Evolutionary conservation across 2,329 filamentous ascomycete genomes (phyloP).

Genomic region (Magnaporthiopsis poae): DNA sequence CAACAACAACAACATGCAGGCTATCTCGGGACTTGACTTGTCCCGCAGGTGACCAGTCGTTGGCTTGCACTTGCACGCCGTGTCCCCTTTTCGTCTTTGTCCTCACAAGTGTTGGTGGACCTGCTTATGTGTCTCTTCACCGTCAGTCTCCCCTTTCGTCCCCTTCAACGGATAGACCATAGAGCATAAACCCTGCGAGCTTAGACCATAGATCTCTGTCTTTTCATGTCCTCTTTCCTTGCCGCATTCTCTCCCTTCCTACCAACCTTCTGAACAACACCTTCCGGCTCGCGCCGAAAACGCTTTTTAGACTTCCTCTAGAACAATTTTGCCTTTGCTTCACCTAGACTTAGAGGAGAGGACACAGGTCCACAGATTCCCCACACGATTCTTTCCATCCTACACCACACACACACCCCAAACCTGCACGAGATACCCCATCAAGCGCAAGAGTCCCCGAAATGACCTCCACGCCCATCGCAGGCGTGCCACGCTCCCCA

Average conservation of each 20-base stretch:
- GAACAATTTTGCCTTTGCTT: not conserved
- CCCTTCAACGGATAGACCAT: not conserved
- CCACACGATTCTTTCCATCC: too few relatives aligned
- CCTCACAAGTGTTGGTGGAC: not conserved
- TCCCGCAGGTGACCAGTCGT: not conserved
- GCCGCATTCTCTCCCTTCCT: not conserved
- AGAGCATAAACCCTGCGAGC: not conserved
- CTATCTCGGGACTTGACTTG: not conserved
- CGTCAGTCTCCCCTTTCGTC: not conserved
- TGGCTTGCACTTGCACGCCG: not conserved
- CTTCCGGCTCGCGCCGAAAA: too few relatives aligned
- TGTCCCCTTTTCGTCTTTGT: not conserved
- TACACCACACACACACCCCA: too few relatives aligned
- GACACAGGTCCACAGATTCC: too few relatives aligned
- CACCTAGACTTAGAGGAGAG: not conserved
- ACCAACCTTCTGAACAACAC: not conserved
- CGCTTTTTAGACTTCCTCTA: too few relatives aligned
- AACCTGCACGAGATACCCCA: too few relatives aligned
- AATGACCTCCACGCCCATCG: not conserved
- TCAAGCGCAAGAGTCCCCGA: too few relatives aligned
- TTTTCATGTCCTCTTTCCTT: not conserved
- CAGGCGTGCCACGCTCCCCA: conserved; percentile 15
- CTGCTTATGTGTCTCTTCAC: not conserved
- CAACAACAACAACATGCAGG: not conserved
- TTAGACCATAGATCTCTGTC: not conserved